Conservation (phyloP, 352 stramenopile genomes). For the Pythium vanterpoolii region DNA sequence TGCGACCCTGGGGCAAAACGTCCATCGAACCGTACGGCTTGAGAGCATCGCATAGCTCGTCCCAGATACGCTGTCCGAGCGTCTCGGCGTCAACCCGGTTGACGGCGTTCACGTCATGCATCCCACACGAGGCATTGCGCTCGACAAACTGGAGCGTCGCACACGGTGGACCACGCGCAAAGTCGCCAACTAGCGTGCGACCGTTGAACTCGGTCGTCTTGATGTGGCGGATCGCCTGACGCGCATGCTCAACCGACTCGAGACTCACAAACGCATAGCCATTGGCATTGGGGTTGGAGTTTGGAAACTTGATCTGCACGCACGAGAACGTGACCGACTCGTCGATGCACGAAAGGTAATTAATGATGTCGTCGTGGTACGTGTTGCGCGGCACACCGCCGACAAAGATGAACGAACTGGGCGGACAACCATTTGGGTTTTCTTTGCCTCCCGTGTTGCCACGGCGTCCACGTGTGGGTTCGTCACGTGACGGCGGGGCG, state of each 20-base stretch:
- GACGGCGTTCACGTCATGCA: conserved; percentile 40
- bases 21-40: conserved; percentile 47
- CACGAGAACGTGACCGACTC: conserved; percentile 36
- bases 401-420: conserved; percentile 68
- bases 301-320: conserved; percentile 61
- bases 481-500: not conserved
- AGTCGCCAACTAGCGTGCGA: conserved; percentile 50
- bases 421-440: conserved; percentile 36
- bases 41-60: conserved; percentile 38
- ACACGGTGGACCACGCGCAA: conserved; percentile 63
- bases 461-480: conserved; percentile 1
- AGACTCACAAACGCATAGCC: conserved; percentile 72
- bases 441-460: not conserved
- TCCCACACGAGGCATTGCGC: conserved; percentile 28
- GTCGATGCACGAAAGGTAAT: conserved; percentile 49
- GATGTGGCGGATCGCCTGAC: conserved; percentile 41
- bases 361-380: conserved; percentile 37
- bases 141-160: conserved; percentile 67
- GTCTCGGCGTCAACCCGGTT: conserved; percentile 44
- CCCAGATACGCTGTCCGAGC: conserved; percentile 43
- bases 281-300: conserved; percentile 17
- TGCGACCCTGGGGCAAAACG: conserved; percentile 34
- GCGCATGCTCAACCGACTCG: conserved; percentile 43
- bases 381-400: conserved; percentile 55
- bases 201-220: conserved; percentile 26